Conservation (phyloP, 768 basidiomycete species). For the Tephrocybe sp. region DNA sequence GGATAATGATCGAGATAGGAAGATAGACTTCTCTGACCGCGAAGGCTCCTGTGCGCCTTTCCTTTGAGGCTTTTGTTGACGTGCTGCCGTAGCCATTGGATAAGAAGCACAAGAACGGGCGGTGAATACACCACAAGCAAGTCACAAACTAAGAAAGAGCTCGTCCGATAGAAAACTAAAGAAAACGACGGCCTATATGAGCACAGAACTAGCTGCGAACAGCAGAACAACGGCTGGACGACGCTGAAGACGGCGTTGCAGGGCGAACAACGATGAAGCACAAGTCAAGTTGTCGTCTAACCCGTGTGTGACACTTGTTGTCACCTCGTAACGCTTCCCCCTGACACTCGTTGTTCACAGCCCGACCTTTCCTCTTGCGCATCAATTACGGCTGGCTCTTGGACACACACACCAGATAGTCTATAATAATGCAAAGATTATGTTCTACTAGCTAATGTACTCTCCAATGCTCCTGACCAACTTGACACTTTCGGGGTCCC, state of each 20-base stretch:
- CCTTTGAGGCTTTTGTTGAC: conserved; percentile 62
- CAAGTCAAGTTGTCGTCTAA: conserved; percentile 9
- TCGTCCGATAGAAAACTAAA: conserved; percentile 7
- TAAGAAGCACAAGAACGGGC: conserved; percentile 29
- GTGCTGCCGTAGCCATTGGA: conserved; percentile 61
- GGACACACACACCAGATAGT: too few species aligned
- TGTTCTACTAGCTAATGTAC: too few species aligned
- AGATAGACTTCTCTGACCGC: conserved; percentile 33
- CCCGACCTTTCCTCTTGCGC: too few species aligned
- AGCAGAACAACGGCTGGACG: conserved; percentile 4
- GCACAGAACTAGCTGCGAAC: conserved; percentile 5
- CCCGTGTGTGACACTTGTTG: conserved; percentile 4
- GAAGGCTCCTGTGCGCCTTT: conserved; percentile 62
- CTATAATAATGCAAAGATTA: too few species aligned
- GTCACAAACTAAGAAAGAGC: conserved; percentile 24
- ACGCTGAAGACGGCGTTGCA: neutral
- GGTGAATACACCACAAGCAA: conserved; percentile 38
- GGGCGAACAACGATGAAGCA: conserved; percentile 1
- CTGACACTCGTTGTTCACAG: neutral
- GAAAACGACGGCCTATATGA: neutral
- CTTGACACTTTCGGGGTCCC: too few species aligned
- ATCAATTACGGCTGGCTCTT: too few species aligned
- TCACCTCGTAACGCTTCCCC: conserved; percentile 9
- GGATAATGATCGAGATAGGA: conserved; percentile 13
- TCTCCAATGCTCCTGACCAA: too few species aligned